These are phyloP conservation scores for Dunaliella primolecta DNA, from an alignment of 139 green algal genomes.

Conservation along the genomic window DNA sequence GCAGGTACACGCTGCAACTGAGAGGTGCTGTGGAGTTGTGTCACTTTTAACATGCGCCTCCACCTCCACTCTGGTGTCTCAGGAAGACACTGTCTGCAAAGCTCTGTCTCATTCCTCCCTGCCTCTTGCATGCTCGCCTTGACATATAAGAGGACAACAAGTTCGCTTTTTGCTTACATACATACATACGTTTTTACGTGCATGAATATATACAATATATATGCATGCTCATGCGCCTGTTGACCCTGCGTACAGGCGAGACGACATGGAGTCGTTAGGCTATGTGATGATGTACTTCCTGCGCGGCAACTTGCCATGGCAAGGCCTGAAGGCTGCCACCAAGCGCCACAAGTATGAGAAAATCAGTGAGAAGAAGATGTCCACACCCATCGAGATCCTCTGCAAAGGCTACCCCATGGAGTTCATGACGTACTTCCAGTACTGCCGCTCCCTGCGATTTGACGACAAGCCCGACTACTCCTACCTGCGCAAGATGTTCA, in stretches of 20 bases:
- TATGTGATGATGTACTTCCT: slow-evolving; percentile 97
- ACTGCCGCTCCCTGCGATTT: slow-evolving; percentile 91
- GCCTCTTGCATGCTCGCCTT: no score
- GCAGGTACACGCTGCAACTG: slow-evolving; percentile 37
- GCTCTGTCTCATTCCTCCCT: background rate
- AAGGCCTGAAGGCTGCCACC: slow-evolving; percentile 94
- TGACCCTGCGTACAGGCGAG: slow-evolving; percentile 36
- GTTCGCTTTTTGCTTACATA: no score
- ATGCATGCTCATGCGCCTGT: background rate
- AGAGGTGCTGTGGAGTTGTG: background rate
- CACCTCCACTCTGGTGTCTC: background rate
- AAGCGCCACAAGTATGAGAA: slow-evolving; percentile 99
- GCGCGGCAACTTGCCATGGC: slow-evolving; percentile 93
- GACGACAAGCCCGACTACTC: slow-evolving; percentile 99
- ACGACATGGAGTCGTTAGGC: slow-evolving; percentile 92
- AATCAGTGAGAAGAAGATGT: slow-evolving; percentile 99
- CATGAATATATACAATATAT: no score
- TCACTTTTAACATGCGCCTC: background rate
- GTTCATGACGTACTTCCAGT: slow-evolving; percentile 95
- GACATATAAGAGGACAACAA: no score
- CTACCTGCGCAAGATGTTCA: slow-evolving; percentile 97
- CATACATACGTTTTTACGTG: no score
- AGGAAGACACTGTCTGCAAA: background rate
- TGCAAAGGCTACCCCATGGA: slow-evolving; percentile 97
- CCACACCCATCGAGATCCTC: slow-evolving; percentile 94